These are phyloP conservation scores for Tritrichomonas foetus DNA, from an alignment of 208 protist species.

Conservation along the genomic window DNA sequence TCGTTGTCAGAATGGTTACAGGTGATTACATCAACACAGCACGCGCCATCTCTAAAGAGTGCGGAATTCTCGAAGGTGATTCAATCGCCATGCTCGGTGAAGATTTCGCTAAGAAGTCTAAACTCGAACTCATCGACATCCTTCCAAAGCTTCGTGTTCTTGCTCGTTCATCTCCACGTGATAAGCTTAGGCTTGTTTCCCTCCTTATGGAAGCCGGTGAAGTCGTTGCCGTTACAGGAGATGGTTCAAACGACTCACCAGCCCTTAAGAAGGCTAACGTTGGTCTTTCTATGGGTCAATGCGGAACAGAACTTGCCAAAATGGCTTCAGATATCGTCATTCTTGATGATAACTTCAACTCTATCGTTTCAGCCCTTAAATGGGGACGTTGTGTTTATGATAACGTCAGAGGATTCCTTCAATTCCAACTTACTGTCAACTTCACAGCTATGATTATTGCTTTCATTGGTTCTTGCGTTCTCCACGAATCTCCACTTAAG, in stretches of 20 bases:
- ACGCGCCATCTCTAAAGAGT: constrained; percentile 65
- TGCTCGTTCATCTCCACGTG: constrained; percentile 40
- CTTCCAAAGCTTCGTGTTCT: constrained; percentile 28
- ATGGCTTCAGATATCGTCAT: constrained; percentile 40
- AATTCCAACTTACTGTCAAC: constrained; percentile 83
- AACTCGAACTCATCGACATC: background rate
- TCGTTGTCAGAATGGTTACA: constrained; percentile 80
- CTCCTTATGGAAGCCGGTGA: constrained; percentile 17
- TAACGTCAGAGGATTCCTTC: constrained; percentile 90
- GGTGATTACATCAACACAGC: too few relatives aligned
- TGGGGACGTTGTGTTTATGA: constrained; percentile 96
- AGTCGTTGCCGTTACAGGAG: constrained; percentile 60
- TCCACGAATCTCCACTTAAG: background rate
- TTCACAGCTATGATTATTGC: background rate
- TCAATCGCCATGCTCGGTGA: background rate
- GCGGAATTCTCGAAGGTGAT: constrained; percentile 50
- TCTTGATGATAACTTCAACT: too few relatives aligned
- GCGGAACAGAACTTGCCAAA: constrained; percentile 67
- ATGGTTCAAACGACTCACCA: too few relatives aligned
- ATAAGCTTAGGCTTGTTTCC: constrained; percentile 42
- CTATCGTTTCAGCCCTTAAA: constrained; percentile 66
- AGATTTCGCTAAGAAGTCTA: background rate
- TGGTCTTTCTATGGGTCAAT: constrained; percentile 44
- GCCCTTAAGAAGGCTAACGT: too few relatives aligned
- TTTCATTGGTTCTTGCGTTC: background rate